A percentile compares a stretch with the other conserved stretches of the same genome.
These are phyloP conservation scores for Fusarium sp. DNA, from an alignment of 2,329 filamentous ascomycete species.

Conservation along the genomic window DNA sequence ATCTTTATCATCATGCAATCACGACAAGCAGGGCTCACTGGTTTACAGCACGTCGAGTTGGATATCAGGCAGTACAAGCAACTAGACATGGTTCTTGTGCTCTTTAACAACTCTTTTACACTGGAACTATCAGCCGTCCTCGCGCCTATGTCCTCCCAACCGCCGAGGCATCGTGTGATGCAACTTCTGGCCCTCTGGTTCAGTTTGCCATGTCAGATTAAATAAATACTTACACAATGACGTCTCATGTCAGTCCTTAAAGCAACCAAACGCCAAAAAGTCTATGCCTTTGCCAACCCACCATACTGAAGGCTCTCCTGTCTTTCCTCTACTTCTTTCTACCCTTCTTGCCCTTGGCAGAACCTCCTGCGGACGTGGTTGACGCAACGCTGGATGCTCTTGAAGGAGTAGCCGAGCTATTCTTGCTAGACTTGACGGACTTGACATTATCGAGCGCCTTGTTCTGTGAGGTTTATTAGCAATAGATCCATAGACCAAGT, in stretches of 20 bases:
- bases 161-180: slow-evolving; percentile 35
- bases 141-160: slow-evolving; percentile 29
- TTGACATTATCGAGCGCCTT: slow-evolving; percentile 94
- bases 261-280: slow-evolving; percentile 50
- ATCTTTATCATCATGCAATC: slow-evolving; percentile 41
- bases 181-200: slow-evolving; percentile 31
- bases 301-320: slow-evolving; percentile 11
- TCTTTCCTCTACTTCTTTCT: slow-evolving; percentile 52
- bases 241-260: slow-evolving; percentile 35
- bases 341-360: slow-evolving; percentile 66
- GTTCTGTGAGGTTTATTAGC: slow-evolving; percentile 72
- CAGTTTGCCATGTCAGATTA: slow-evolving; percentile 30
- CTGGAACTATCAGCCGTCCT: slow-evolving; percentile 18
- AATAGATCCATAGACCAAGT: not conserved
- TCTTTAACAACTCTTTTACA: slow-evolving; percentile 42
- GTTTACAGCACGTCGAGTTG: slow-evolving; percentile 30
- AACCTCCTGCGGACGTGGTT: slow-evolving; percentile 70
- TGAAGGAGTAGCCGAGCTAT: slow-evolving; percentile 82
- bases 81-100: slow-evolving; percentile 44
- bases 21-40: slow-evolving; percentile 32
- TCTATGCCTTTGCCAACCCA: slow-evolving; percentile 34
- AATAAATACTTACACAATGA: slow-evolving; percentile 37
- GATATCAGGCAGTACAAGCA: slow-evolving; percentile 33
- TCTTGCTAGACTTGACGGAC: slow-evolving; percentile 84
- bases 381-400: slow-evolving; percentile 91